Conservation (phyloP, 2,329 filamentous ascomycete genomes). For the Orbilia brochopaga region DNA sequence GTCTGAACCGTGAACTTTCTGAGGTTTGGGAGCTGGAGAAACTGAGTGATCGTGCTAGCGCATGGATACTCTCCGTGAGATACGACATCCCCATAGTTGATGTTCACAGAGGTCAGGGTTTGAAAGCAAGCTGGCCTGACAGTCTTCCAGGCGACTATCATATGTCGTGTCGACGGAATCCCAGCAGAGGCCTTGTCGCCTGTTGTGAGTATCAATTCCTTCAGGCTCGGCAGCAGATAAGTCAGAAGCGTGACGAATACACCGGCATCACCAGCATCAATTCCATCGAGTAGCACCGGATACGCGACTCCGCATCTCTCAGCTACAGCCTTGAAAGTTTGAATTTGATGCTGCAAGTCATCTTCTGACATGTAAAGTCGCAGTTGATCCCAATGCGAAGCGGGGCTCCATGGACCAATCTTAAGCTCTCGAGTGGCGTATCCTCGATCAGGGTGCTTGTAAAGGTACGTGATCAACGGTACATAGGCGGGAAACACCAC, state of each 20-base stretch:
- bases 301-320: constrained; percentile 32
- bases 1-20: constrained; percentile 37
- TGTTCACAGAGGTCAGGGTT: constrained; percentile 22
- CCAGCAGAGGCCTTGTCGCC: constrained; percentile 24
- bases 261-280: constrained; percentile 30
- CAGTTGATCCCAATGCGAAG: constrained; percentile 36
- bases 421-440: constrained; percentile 40
- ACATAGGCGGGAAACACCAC: constrained; percentile 40
- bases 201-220: constrained; percentile 24
- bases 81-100: constrained; percentile 33
- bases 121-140: constrained; percentile 32
- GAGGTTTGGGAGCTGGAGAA: constrained; percentile 27
- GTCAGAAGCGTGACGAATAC: constrained; percentile 26
- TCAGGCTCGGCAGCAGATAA: constrained; percentile 39
- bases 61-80: constrained; percentile 34
- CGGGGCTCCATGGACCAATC: constrained; percentile 28
- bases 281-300: constrained; percentile 32
- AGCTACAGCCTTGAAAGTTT: constrained; percentile 29
- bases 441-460: constrained; percentile 39
- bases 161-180: constrained; percentile 34
- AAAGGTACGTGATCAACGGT: constrained; percentile 38
- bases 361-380: constrained; percentile 36
- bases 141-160: constrained; percentile 47
- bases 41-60: constrained; percentile 20
- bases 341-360: constrained; percentile 22